A percentile compares a stretch with the other conserved stretches of the same genome.
Conservation (phyloP, 1,284 basidiomycete genomes). For the Xerocomus minutiporus region DNA sequence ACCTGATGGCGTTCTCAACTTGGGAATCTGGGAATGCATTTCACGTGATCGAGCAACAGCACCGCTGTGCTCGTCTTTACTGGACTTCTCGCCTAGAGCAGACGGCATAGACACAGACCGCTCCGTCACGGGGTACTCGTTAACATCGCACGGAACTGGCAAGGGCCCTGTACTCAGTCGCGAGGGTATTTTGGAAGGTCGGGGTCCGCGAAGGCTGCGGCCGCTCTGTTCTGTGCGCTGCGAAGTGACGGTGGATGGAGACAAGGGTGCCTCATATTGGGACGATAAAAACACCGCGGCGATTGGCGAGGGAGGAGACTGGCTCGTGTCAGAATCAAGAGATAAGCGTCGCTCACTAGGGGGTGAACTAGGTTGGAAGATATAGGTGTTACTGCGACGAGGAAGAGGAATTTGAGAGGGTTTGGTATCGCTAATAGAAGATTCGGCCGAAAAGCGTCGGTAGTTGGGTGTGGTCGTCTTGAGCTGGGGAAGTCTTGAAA, state of each 20-base stretch:
- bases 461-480: slow-evolving; percentile 21
- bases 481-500: slow-evolving; percentile 33
- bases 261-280: slow-evolving; percentile 1
- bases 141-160: slow-evolving; percentile 2
- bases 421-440: slow-evolving; percentile 27
- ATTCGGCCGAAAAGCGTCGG: slow-evolving; percentile 29
- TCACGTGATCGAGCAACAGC: slow-evolving; percentile 12
- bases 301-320: slow-evolving; percentile 7
- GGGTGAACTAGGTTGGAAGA: slow-evolving; percentile 14
- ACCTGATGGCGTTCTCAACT: slow-evolving; percentile 26
- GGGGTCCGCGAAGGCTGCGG: slow-evolving; percentile 15
- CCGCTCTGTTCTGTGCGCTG: slow-evolving; percentile 18
- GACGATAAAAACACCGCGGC: neutral
- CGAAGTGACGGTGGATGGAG: neutral
- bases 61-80: slow-evolving; percentile 1
- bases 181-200: slow-evolving; percentile 15
- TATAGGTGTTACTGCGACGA: slow-evolving; percentile 17
- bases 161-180: slow-evolving; percentile 9
- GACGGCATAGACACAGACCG: slow-evolving; percentile 1
- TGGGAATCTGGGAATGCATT: slow-evolving; percentile 27
- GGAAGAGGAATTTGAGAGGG: slow-evolving; percentile 18
- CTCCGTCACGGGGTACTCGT: slow-evolving; percentile 1
- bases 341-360: slow-evolving; percentile 11
- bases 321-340: slow-evolving; percentile 15
- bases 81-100: slow-evolving; percentile 15